Conservation (phyloP, 2,329 filamentous ascomycete species). For the Neonectria magnoliae region DNA sequence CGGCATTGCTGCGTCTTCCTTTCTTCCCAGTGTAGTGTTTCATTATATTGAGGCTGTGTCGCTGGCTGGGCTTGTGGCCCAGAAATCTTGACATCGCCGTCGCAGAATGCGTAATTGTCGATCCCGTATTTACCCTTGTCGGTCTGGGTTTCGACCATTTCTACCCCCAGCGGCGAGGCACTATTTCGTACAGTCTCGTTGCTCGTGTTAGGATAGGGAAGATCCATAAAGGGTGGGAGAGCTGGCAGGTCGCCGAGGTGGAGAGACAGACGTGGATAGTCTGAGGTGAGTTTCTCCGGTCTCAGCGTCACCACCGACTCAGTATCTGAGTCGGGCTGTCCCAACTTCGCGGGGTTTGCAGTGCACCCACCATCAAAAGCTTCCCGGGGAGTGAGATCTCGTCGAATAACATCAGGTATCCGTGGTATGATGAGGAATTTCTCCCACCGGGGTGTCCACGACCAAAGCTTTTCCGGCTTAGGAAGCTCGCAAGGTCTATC, state of each 20-base stretch:
- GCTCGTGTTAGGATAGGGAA: conserved; percentile 17
- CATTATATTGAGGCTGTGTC: background rate
- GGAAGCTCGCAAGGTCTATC: conserved; percentile 43
- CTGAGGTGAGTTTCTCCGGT: conserved; percentile 10
- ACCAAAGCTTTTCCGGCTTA: conserved; percentile 43
- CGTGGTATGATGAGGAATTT: conserved; percentile 51
- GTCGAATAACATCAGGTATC: conserved; percentile 43
- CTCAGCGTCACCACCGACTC: conserved; percentile 35
- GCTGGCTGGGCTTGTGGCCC: background rate
- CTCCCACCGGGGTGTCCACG: conserved; percentile 49
- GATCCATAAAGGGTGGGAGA: conserved; percentile 41
- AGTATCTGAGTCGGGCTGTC: conserved; percentile 29
- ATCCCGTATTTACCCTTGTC: background rate
- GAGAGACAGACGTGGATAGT: conserved; percentile 46
- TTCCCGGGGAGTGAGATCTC: conserved; percentile 13
- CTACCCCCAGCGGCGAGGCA: background rate
- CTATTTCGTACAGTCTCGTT: background rate
- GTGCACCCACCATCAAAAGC: background rate
- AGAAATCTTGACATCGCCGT: background rate
- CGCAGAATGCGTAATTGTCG: too few species aligned
- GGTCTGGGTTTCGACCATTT: background rate
- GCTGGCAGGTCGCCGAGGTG: conserved; percentile 42
- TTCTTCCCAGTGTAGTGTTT: background rate
- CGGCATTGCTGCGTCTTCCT: background rate
- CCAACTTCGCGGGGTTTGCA: background rate